Conservation (phyloP, 192 early-diverging fungal species). For the Mortierella antarctica region DNA sequence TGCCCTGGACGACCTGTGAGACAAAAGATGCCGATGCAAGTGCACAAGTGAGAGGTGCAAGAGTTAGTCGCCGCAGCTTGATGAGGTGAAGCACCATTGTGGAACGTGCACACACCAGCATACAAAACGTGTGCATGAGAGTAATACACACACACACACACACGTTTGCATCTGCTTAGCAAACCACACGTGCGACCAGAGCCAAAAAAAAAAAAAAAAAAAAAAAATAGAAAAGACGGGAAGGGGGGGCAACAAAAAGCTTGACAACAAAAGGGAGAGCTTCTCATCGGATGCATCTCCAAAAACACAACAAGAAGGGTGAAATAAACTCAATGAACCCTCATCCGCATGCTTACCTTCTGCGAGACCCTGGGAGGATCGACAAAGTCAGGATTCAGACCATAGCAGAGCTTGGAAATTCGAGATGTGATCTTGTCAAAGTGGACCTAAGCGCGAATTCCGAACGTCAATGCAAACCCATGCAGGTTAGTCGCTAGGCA, state of each 20-base stretch:
- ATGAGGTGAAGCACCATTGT: not conserved
- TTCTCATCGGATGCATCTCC: not conserved
- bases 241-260: not conserved
- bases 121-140: slow-evolving; percentile 1
- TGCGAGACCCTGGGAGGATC: slow-evolving; percentile 90
- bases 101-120: not conserved
- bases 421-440: slow-evolving; percentile 96
- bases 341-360: slow-evolving; percentile 70
- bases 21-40: not conserved
- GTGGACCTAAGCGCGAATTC: slow-evolving; percentile 67
- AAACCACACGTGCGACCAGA: not conserved
- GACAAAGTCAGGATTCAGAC: slow-evolving; percentile 91
- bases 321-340: not conserved
- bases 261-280: not conserved
- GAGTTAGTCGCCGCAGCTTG: not conserved
- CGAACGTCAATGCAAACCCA: slow-evolving; percentile 64
- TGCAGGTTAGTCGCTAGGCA: not conserved
- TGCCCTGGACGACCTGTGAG: slow-evolving; percentile 84
- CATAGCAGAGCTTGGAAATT: slow-evolving; percentile 94
- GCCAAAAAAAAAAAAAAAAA: not conserved
- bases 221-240: not conserved
- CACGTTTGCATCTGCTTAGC: not conserved
- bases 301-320: not conserved
- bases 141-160: slow-evolving; percentile 2
- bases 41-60: not conserved